Evolutionary conservation across 1,284 basidiomycete genomes (phyloP).

Genomic region (Sporisorium graminicola): DNA sequence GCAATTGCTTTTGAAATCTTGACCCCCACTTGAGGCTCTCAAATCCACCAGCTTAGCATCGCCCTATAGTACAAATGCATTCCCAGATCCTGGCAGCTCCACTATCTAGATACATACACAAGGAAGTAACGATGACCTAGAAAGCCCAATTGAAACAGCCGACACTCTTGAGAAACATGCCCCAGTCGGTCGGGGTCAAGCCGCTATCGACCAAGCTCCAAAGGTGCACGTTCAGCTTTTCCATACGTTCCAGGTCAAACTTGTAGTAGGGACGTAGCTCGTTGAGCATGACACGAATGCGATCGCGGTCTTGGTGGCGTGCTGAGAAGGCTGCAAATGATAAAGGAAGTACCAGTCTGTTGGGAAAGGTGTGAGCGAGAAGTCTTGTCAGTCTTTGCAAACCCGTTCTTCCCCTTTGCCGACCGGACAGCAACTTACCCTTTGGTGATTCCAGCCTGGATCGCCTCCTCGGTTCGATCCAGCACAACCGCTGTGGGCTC

Average conservation of each 20-base stretch:
- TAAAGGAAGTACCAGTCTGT: constrained; percentile 36
- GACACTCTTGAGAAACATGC: constrained; percentile 46
- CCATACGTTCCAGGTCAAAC: constrained; percentile 46
- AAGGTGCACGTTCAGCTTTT: constrained; percentile 44
- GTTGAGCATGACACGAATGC: constrained; percentile 40
- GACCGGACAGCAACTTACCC: constrained; percentile 18
- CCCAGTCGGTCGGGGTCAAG: constrained; percentile 39
- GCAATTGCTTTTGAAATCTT: background rate
- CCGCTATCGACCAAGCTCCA: constrained; percentile 51
- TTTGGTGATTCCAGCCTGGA: constrained; percentile 41
- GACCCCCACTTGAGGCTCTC: background rate
- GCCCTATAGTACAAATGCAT: background rate
- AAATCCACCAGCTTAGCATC: background rate
- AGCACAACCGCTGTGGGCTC: constrained; percentile 39
- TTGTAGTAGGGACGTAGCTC: constrained; percentile 50
- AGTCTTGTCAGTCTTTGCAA: background rate
- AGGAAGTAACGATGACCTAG: background rate
- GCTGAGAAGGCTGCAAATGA: constrained; percentile 46
- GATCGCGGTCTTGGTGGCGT: constrained; percentile 24
- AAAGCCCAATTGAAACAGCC: constrained; percentile 55
- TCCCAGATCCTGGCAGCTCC: background rate
- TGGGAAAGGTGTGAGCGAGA: background rate
- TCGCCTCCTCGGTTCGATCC: constrained; percentile 40
- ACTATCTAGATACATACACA: background rate
- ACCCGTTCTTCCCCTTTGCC: background rate